Evolutionary conservation across 1,139 yeast species (phyloP), one percentile per base, ranked within the genome.

Genomic region (Groenewaldozyma sp.): DNA sequence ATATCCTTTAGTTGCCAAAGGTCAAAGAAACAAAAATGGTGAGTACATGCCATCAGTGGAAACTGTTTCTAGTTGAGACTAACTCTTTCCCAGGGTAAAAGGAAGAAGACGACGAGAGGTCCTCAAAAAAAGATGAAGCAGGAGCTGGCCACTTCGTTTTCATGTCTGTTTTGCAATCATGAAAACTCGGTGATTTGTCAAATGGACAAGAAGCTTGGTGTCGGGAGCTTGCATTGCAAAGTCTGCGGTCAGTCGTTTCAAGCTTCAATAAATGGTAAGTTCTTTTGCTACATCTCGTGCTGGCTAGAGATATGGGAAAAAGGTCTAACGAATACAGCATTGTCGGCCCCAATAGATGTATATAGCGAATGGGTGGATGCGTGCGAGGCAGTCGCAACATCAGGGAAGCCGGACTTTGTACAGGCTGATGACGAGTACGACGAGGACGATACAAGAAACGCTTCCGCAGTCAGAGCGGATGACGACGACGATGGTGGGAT

Each of bases 291-390:
- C 24, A 19, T 22, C 26, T 7, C 26, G 7, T 22, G 26, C 26
- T 22, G 7, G 29, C 16, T 3, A 11, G 9, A 19, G 14, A 7
- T 11, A 16, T 14, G 26, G 7, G 26, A 7, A 7, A 7, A 7
- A 7, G 26, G 7, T 22, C 26, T 22, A 28, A 34, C 31, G 37
- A 32, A 19, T 27, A 19, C 28, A 58, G 67, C 69, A 11, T 67
- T 82, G 41, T 76, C 87, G 1, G 88, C 81, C 45, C 95, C 98
- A 0, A 88, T 91, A 31, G 98, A 91, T 60, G 84, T 91, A 19
- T 91, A 91, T 59, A 82, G 95, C 38, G 98, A 88, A 58, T 91
- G 98, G 98, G 87, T 87, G 43, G 98, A 91, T 66, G 98, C 97
- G 1, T 91, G 95, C 58, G 98, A 91, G 55, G 95, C 93, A 39